Evolutionary conservation across 495 filamentous ascomycete genomes (phyloP).

Genomic region (Aspergillus asperescens): DNA sequence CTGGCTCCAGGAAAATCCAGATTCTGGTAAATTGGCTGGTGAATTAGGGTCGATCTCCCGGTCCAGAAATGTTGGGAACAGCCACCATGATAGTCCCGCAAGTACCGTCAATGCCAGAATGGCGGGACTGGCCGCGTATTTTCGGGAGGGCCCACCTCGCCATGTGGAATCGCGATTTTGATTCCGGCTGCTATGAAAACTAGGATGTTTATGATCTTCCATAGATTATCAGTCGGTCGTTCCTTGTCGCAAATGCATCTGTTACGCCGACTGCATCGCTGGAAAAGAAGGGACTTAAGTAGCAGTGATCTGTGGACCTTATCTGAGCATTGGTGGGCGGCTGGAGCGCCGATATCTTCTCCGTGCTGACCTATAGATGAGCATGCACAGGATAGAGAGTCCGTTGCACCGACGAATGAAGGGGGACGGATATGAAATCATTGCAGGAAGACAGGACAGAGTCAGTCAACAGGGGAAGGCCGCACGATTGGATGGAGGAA

Average conservation of each 20-base stretch:
- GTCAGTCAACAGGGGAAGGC: background rate
- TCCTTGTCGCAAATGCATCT: background rate
- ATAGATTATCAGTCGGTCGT: background rate
- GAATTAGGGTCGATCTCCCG: background rate
- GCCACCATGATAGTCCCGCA: conserved; percentile 15
- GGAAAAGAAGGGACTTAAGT: conserved; percentile 5
- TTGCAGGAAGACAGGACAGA: background rate
- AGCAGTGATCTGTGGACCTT: background rate
- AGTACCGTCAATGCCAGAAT: conserved; percentile 8
- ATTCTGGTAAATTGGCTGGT: background rate
- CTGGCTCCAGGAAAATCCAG: conserved; percentile 9
- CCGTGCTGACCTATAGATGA: background rate
- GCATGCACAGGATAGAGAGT: background rate
- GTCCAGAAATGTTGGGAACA: background rate
- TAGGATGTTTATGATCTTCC: conserved; percentile 5
- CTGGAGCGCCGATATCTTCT: conserved; percentile 1
- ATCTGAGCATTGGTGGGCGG: background rate
- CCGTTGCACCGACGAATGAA: conserved; percentile 8
- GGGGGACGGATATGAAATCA: conserved; percentile 1
- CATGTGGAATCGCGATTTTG: conserved; percentile 1
- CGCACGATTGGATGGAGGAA: background rate
- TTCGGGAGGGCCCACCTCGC: background rate
- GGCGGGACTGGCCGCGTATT: conserved; percentile 4
- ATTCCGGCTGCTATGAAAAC: background rate
- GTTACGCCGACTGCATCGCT: background rate